phyloP scores from a whole-genome alignment of 2,329 filamentous ascomycete genomes.

The Ascosphaera acerosa region DNA sequence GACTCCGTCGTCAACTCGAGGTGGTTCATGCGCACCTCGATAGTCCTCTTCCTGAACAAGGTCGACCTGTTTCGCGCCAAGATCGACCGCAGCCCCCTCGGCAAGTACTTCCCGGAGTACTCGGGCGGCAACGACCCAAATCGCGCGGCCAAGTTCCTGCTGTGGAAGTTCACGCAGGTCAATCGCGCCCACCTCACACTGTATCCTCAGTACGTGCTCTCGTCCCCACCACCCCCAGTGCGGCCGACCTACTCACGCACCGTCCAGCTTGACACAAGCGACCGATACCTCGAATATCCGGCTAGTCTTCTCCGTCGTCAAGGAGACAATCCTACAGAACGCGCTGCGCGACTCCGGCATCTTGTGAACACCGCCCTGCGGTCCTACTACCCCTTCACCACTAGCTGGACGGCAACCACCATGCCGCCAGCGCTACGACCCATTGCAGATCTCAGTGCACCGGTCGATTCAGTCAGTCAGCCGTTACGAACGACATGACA shows the following conservation, averaged over 20 bases:
- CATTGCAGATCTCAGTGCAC: too few species aligned
- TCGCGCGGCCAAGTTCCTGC: conserved; percentile 85
- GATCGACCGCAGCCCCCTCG: conserved; percentile 63
- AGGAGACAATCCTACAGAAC: conserved; percentile 96
- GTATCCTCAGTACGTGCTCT: conserved; percentile 57
- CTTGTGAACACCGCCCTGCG: too few species aligned
- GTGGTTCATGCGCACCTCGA: conserved; percentile 98
- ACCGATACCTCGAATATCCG: conserved; percentile 97
- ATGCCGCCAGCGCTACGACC: too few species aligned
- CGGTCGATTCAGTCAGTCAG: too few species aligned
- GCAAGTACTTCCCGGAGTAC: conserved; percentile 94
- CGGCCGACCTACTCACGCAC: background rate
- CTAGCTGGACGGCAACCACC: too few species aligned
- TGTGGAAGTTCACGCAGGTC: conserved; percentile 98
- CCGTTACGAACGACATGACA: too few species aligned
- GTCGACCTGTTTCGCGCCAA: conserved; percentile 97
- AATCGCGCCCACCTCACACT: conserved; percentile 89
- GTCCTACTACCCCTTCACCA: too few species aligned
- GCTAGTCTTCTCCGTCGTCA: conserved; percentile 42
- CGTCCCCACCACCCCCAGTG: background rate
- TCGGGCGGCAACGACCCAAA: conserved; percentile 95
- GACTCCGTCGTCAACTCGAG: conserved; percentile 96
- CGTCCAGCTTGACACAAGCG: conserved; percentile 68
- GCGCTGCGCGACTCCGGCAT: conserved; percentile 96
- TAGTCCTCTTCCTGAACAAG: conserved; percentile 96